Percentiles rank a stretch among this genome's conserved stretches.
These are phyloP conservation scores for Ophiostoma triangulosporum DNA, from an alignment of 2,329 filamentous ascomycete genomes.

Conservation along the genomic window DNA sequence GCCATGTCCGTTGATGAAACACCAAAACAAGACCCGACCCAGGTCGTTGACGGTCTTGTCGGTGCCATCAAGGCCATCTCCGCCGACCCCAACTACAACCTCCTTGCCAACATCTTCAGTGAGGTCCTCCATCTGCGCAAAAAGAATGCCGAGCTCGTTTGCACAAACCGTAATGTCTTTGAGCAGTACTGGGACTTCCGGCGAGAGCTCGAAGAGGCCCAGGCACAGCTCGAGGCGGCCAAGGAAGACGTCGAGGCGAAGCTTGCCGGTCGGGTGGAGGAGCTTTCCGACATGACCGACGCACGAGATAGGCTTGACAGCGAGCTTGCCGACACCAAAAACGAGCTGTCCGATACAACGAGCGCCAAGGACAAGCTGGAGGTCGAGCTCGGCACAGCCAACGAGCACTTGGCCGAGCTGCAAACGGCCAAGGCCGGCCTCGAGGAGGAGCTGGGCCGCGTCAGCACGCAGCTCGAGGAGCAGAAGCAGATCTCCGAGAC, in stretches of 20 bases:
- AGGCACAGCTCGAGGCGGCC: conserved; percentile 16
- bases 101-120: conserved; percentile 21
- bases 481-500: conserved; percentile 7
- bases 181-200: conserved; percentile 23
- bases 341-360: conserved; percentile 13
- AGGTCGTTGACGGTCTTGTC: conserved; percentile 20
- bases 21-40: conserved; percentile 7
- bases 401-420: conserved; percentile 12
- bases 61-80: conserved; percentile 22
- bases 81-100: conserved; percentile 22
- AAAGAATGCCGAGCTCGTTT: conserved; percentile 20
- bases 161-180: conserved; percentile 20
- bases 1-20: conserved; percentile 6
- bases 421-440: neutral
- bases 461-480: conserved; percentile 8
- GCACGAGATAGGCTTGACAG: conserved; percentile 10
- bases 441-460: conserved; percentile 3
- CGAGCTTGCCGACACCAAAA: conserved; percentile 14
- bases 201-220: conserved; percentile 20
- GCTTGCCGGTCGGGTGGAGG: conserved; percentile 15
- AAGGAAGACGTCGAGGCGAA: conserved; percentile 17
- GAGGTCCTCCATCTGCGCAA: conserved; percentile 21
- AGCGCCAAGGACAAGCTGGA: conserved; percentile 9
- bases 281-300: conserved; percentile 14
- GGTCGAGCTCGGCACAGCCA: conserved; percentile 11